Percentiles rank a stretch among this genome's conserved stretches.
Conservation (phyloP, 208 protist genomes). For the Acanthamoeba castellanii region DNA sequence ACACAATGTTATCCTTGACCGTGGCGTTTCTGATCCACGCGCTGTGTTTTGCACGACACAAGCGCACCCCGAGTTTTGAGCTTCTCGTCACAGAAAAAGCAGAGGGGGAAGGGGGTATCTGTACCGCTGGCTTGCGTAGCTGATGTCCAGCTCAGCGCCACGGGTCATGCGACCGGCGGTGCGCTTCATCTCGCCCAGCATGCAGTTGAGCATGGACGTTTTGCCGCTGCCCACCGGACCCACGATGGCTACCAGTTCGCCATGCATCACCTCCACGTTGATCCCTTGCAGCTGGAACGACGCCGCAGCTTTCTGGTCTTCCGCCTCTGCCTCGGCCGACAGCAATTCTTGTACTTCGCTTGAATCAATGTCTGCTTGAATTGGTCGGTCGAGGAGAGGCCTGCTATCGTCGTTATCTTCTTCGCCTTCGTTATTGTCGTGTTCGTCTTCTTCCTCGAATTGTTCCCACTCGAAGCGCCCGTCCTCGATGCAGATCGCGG, state of each 20-base stretch:
- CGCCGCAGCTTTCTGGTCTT: neutral
- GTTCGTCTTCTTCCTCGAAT: neutral
- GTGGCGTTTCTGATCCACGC: slow-evolving; percentile 94
- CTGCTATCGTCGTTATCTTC: neutral
- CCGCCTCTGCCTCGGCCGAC: neutral
- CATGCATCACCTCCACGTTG: neutral
- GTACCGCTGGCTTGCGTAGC: slow-evolving; percentile 39
- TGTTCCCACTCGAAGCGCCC: neutral
- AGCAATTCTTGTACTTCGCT: neutral
- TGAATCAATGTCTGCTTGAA: neutral
- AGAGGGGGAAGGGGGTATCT: neutral
- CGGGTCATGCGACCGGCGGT: neutral
- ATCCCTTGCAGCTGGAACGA: neutral
- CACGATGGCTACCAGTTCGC: slow-evolving; percentile 80
- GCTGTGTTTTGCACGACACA: slow-evolving; percentile 4
- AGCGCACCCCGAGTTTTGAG: neutral
- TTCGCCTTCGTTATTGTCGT: neutral
- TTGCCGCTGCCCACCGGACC: slow-evolving; percentile 82
- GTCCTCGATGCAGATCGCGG: neutral
- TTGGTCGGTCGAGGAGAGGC: neutral
- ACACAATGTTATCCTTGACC: slow-evolving; percentile 95
- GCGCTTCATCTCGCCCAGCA: slow-evolving; percentile 80
- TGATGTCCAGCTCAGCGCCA: neutral
- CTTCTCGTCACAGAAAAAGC: neutral
- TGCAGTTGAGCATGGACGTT: slow-evolving; percentile 67